Percentiles rank a stretch among this genome's conserved stretches.
phyloP scores from a whole-genome alignment of 768 basidiomycete species.

The Trametes elegans region DNA sequence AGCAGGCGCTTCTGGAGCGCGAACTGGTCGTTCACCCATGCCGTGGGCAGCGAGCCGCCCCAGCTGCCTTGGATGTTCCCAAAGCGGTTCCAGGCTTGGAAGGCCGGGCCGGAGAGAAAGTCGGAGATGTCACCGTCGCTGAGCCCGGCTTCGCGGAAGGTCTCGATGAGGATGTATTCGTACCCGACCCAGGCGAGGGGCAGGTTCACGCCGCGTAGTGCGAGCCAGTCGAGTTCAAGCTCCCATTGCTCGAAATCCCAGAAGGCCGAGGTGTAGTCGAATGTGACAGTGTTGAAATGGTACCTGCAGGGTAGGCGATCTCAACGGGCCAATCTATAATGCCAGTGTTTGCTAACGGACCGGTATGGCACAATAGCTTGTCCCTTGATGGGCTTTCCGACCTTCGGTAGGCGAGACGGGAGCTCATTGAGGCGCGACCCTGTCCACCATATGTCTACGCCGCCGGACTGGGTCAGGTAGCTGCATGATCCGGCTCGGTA shows the following conservation, averaged over 20 bases:
- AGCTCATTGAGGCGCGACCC: slow-evolving; percentile 38
- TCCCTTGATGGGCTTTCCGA: slow-evolving; percentile 32
- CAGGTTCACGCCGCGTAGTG: slow-evolving; percentile 40
- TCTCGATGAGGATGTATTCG: slow-evolving; percentile 36
- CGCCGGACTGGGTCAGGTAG: slow-evolving; percentile 36
- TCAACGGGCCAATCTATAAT: neutral
- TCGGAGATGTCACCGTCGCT: slow-evolving; percentile 32
- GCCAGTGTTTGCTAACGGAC: slow-evolving; percentile 6
- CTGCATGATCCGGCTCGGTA: slow-evolving; percentile 18
- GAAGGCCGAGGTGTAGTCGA: slow-evolving; percentile 40
- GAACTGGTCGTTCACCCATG: slow-evolving; percentile 40
- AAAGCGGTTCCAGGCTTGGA: slow-evolving; percentile 43
- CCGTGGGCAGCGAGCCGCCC: slow-evolving; percentile 34
- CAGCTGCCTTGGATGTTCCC: slow-evolving; percentile 43
- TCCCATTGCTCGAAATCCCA: slow-evolving; percentile 41
- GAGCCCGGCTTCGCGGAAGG: slow-evolving; percentile 39
- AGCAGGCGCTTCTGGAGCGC: slow-evolving; percentile 36
- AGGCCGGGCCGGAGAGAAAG: slow-evolving; percentile 40
- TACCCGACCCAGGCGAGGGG: slow-evolving; percentile 43
- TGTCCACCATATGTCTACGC: slow-evolving; percentile 45
- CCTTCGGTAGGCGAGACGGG: slow-evolving; percentile 28
- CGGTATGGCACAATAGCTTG: slow-evolving; percentile 38
- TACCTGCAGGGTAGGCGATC: slow-evolving; percentile 16
- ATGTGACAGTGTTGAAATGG: slow-evolving; percentile 44
- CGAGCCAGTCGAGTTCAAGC: slow-evolving; percentile 41